A percentile compares a stretch with the other conserved stretches of the same genome.
Conservation (phyloP, 1,284 basidiomycete genomes). For the Rhodofomes roseus region DNA sequence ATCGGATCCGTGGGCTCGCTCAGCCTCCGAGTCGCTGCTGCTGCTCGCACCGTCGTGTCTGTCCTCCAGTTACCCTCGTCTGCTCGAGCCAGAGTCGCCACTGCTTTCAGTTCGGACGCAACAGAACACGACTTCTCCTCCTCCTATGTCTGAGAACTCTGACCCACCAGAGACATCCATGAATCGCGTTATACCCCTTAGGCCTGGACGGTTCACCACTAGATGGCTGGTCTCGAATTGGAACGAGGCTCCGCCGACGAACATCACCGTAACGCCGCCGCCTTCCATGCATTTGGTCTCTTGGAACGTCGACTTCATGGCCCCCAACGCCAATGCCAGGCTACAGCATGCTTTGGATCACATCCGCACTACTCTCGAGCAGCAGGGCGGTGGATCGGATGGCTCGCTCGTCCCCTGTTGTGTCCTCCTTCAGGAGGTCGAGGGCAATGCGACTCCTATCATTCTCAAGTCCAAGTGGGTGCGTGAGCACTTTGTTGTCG, state of each 20-base stretch:
- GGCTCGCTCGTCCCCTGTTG: conserved; percentile 48
- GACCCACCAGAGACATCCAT: neutral
- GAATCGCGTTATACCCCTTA: neutral
- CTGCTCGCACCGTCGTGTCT: too few species aligned
- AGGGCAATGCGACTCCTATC: conserved; percentile 39
- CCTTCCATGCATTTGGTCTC: conserved; percentile 50
- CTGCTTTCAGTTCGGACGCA: too few species aligned
- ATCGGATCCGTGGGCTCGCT: too few species aligned
- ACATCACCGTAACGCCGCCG: conserved; percentile 13
- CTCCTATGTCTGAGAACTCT: neutral
- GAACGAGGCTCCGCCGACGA: neutral
- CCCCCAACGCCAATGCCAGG: conserved; percentile 35
- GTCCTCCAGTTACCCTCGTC: too few species aligned
- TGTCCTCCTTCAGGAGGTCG: conserved; percentile 66
- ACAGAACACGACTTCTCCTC: too few species aligned
- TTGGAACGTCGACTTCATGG: conserved; percentile 63
- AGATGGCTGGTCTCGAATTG: neutral
- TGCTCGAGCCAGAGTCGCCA: too few species aligned
- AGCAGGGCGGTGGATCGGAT: conserved; percentile 29
- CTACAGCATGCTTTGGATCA: conserved; percentile 46
- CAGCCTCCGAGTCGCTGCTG: too few species aligned
- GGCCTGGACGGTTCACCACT: neutral
- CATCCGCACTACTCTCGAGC: conserved; percentile 47
- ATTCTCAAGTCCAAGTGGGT: conserved; percentile 50
- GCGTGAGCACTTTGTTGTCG: conserved; percentile 49